Evolutionary conservation across 2,329 filamentous ascomycete species (phyloP).

Genomic region (Botrytis aclada): DNA sequence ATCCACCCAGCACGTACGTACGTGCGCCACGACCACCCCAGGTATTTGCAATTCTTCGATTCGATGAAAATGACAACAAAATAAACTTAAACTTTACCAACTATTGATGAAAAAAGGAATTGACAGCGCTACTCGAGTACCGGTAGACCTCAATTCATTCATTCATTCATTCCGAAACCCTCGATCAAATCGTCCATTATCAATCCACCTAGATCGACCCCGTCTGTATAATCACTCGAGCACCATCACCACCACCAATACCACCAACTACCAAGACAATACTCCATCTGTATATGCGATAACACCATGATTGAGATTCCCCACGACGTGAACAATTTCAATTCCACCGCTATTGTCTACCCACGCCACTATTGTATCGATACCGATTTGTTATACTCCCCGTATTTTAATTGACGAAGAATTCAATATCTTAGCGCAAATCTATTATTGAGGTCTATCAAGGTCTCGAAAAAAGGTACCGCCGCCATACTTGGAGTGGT

Average conservation of each 20-base stretch:
- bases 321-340: background rate
- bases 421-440: background rate
- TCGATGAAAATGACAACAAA: slow-evolving; percentile 3
- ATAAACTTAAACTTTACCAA: background rate
- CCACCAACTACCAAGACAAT: background rate
- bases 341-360: background rate
- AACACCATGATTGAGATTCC: slow-evolving; percentile 9
- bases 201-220: background rate
- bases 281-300: background rate
- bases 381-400: background rate
- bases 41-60: background rate
- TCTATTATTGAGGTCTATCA: background rate
- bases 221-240: background rate
- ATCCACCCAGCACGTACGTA: background rate
- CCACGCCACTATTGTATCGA: background rate
- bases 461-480: slow-evolving; percentile 6
- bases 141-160: background rate
- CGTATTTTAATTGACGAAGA: background rate
- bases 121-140: background rate
- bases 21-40: background rate
- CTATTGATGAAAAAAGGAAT: background rate
- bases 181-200: too few species aligned
- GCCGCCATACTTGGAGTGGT: slow-evolving; percentile 11
- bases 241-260: background rate
- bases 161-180: background rate